Evolutionary conservation across 331 rosid genomes (phyloP), one percentile per base, ranked within the genome.

Genomic region (Quercus tomentella): DNA sequence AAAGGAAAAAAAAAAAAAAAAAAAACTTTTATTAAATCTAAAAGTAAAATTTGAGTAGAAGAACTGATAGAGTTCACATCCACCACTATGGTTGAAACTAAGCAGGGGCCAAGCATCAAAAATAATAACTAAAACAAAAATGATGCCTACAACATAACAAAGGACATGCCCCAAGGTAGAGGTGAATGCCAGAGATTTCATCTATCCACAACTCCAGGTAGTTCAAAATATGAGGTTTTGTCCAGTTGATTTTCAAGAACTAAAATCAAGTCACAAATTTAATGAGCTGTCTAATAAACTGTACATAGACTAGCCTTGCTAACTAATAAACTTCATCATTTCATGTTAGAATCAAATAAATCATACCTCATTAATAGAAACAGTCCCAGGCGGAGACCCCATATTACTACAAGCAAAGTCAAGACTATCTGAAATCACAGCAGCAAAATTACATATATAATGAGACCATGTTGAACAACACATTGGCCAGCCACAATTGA

Each of bases 321-420:
- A 26, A 49, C 37, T 15, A 25, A 62, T 26, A 28, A 15, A 62
- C 8, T 62, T 62, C 41, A 15, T 49, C 54, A 11, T 49, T 28
- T 63, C 70, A 63, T 2, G 21, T 28, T 28, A 63, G 21, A 63
- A 28, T 28, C 37, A 76, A 30, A 65, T 76, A 8, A 3, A 18
- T 25, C 68, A 49, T 82, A 93, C 99, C 99, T 96, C 84, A 83
- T 74, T 68, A 96, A 77, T 76, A 96, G 90, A 84, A 96, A 96
- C 79, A 89, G 37, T 15, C 25, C 93, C 26, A 96, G 90, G 74
- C 99, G 99, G 75, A 96, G 84, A 75, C 96, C 98, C 99, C 99
- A 96, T 87, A 85, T 9, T 65, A 87, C 86, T 54, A 96, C 99
- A 82, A 96, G 94, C 20, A 82, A 75, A 81, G 97, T 83, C 77